Evolutionary conservation across 2,329 filamentous ascomycete genomes (phyloP).

Genomic region (Microdochium bolleyi): DNA sequence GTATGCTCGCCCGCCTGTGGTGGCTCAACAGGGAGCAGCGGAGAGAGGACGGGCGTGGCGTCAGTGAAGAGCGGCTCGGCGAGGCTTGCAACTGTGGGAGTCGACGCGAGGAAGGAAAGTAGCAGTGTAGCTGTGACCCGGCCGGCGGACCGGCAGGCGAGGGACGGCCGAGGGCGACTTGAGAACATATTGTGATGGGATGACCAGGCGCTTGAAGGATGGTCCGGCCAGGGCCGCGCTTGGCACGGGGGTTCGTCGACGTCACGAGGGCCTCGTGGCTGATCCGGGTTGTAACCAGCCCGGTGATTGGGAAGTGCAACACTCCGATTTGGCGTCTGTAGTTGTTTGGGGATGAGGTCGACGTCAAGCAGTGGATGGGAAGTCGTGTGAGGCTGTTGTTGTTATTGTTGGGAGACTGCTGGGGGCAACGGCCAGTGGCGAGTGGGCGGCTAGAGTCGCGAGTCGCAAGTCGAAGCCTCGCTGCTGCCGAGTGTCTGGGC

Average conservation of each 20-base stretch:
- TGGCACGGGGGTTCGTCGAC: background rate
- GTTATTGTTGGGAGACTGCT: too few relatives aligned
- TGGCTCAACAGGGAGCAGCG: constrained; percentile 28
- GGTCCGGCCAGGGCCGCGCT: background rate
- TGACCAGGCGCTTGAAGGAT: background rate
- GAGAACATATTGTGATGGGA: constrained; percentile 12
- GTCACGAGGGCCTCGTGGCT: too few relatives aligned
- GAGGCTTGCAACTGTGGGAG: constrained; percentile 28
- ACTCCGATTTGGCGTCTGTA: background rate
- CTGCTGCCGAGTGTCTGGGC: too few relatives aligned
- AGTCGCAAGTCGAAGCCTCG: too few relatives aligned
- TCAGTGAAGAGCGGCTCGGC: constrained; percentile 26
- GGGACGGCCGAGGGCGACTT: constrained; percentile 14
- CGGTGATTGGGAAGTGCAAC: background rate
- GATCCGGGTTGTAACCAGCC: too few relatives aligned
- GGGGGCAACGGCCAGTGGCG: too few relatives aligned
- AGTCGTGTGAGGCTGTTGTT: too few relatives aligned
- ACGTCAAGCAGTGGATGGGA: too few relatives aligned
- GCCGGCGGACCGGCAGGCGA: constrained; percentile 45
- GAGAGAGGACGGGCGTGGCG: constrained; percentile 26
- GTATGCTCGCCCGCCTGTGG: constrained; percentile 44
- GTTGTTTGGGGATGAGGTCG: too few relatives aligned
- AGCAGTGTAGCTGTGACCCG: constrained; percentile 57
- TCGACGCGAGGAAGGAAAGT: constrained; percentile 56
- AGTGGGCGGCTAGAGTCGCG: too few relatives aligned